These are phyloP conservation scores for Moesziomyces sp. DNA, from an alignment of 1,284 basidiomycete genomes.

Conservation along the genomic window DNA sequence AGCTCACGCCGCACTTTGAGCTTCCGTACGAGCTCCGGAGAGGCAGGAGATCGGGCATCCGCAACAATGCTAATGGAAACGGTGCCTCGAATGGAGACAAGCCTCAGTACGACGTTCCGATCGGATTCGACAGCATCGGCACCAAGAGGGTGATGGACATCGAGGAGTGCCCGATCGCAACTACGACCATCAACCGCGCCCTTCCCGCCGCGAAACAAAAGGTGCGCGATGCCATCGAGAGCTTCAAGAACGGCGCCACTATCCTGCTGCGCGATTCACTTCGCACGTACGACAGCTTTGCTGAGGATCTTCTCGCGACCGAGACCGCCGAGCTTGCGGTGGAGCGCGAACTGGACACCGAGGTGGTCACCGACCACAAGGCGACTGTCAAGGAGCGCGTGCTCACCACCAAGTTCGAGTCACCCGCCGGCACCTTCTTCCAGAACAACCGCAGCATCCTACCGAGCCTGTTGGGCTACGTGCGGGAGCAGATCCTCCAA, in stretches of 20 bases:
- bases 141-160: slow-evolving; percentile 86
- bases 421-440: slow-evolving; percentile 85
- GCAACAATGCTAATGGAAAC: slow-evolving; percentile 63
- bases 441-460: slow-evolving; percentile 98
- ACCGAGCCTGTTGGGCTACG: slow-evolving; percentile 82
- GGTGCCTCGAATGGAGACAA: slow-evolving; percentile 52
- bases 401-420: slow-evolving; percentile 83
- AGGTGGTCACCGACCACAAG: slow-evolving; percentile 80
- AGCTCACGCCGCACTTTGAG: slow-evolving; percentile 96
- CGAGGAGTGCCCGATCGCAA: slow-evolving; percentile 95
- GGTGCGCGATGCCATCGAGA: slow-evolving; percentile 80
- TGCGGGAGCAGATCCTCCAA: slow-evolving; percentile 70
- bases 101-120: slow-evolving; percentile 76
- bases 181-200: slow-evolving; percentile 80
- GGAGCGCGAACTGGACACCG: slow-evolving; percentile 37
- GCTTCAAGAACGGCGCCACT: slow-evolving; percentile 89
- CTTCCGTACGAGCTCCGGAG: slow-evolving; percentile 73
- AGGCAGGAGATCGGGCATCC: slow-evolving; percentile 59
- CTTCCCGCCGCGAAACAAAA: slow-evolving; percentile 75
- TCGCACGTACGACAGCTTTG: slow-evolving; percentile 50
- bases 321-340: slow-evolving; percentile 18
- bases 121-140: slow-evolving; percentile 89
- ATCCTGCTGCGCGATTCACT: slow-evolving; percentile 90
- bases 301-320: slow-evolving; percentile 30
- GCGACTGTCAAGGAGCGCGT: slow-evolving; percentile 85